Evolutionary conservation across 768 basidiomycete genomes (phyloP).

Genomic region (Russula earlei): DNA sequence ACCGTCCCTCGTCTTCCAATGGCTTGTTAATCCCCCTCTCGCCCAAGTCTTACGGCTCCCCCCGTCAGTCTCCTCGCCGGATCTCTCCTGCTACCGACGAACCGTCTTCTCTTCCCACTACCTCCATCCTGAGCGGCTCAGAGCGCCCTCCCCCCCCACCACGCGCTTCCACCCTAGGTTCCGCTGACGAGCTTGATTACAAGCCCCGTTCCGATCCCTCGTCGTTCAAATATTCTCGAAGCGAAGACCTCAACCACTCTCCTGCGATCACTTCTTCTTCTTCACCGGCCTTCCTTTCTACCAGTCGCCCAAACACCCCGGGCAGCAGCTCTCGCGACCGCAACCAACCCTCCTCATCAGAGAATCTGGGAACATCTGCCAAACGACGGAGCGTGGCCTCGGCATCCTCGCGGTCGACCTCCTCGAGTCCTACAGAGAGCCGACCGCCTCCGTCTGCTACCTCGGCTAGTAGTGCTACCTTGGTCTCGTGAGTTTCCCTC

Average conservation of each 20-base stretch:
- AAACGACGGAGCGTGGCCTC: constrained; percentile 39
- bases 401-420: constrained; percentile 47
- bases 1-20: not conserved
- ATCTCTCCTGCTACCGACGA: constrained; percentile 1
- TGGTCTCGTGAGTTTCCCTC: constrained; percentile 18
- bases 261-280: constrained; percentile 19
- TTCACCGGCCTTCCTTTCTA: constrained; percentile 35
- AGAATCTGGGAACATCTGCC: constrained; percentile 40
- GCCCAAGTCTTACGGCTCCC: constrained; percentile 1
- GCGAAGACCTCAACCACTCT: constrained; percentile 62
- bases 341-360: constrained; percentile 44
- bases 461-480: constrained; percentile 47
- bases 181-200: constrained; percentile 45
- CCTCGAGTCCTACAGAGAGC: constrained; percentile 38
- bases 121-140: constrained; percentile 21
- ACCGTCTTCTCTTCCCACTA: constrained; percentile 9
- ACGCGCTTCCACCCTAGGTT: constrained; percentile 55
- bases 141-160: constrained; percentile 49
- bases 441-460: constrained; percentile 37
- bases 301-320: constrained; percentile 54
- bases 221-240: constrained; percentile 43
- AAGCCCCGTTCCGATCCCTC: constrained; percentile 22
- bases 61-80: constrained; percentile 10
- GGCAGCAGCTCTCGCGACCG: constrained; percentile 36
- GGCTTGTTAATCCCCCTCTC: constrained; percentile 10